A percentile compares a stretch with the other conserved stretches of the same genome.
Conservation (phyloP, 2,329 filamentous ascomycete genomes). For the Fusarium nygamai region DNA sequence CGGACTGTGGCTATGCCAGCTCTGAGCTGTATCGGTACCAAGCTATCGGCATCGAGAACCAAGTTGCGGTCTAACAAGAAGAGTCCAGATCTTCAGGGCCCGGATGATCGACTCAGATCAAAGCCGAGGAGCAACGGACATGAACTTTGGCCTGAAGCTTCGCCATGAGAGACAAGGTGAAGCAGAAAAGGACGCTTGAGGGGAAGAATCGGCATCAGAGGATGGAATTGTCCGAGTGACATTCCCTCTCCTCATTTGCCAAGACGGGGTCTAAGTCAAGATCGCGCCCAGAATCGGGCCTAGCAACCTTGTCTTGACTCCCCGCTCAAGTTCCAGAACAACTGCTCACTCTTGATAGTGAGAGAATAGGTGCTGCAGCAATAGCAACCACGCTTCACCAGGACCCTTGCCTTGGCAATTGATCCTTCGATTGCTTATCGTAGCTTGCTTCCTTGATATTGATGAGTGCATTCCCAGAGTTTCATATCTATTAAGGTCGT, state of each 20-base stretch:
- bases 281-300: conserved; percentile 23
- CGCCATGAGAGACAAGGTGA: neutral
- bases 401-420: conserved; percentile 25
- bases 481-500: conserved; percentile 27
- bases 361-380: neutral
- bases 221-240: conserved; percentile 23
- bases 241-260: conserved; percentile 18
- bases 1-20: conserved; percentile 35
- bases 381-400: conserved; percentile 30
- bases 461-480: conserved; percentile 19
- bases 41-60: conserved; percentile 14
- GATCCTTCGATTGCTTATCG: conserved; percentile 14
- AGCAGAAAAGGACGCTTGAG: neutral
- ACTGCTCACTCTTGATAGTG: conserved; percentile 5
- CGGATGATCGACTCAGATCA: neutral
- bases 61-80: conserved; percentile 16
- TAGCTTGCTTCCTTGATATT: conserved; percentile 23
- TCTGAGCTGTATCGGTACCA: neutral
- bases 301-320: conserved; percentile 28
- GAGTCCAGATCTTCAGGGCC: neutral
- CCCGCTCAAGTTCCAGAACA: conserved; percentile 28
- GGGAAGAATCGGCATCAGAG: conserved; percentile 14
- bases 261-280: conserved; percentile 31
- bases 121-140: neutral
- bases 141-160: neutral